Conservation (phyloP, 2,329 filamentous ascomycete species). For the Seiridium cupressi region DNA sequence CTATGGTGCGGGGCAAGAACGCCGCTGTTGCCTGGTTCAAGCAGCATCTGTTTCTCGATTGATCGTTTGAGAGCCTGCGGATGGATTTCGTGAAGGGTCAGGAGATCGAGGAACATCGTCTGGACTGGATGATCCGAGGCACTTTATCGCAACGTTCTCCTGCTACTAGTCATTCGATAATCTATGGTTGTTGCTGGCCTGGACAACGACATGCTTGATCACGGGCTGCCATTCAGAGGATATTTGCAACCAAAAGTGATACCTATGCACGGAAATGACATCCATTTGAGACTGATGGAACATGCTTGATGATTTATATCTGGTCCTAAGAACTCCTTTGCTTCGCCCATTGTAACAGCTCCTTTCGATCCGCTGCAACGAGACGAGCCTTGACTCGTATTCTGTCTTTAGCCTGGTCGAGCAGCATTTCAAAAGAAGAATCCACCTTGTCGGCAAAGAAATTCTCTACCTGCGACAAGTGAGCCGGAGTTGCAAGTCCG, state of each 20-base stretch:
- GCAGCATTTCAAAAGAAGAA: background rate
- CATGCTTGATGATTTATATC: too few relatives aligned
- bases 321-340: background rate
- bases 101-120: too few relatives aligned
- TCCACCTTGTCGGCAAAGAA: slow-evolving; percentile 1
- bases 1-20: slow-evolving; percentile 46
- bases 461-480: background rate
- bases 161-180: too few relatives aligned
- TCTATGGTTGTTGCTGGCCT: too few relatives aligned
- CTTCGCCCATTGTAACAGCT: background rate
- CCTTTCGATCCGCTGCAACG: background rate
- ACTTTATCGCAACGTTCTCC: too few relatives aligned
- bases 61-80: background rate
- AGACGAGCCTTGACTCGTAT: background rate
- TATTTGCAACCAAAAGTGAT: too few relatives aligned
- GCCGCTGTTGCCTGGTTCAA: slow-evolving; percentile 44
- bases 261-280: too few relatives aligned
- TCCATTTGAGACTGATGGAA: too few relatives aligned
- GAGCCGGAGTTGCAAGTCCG: background rate
- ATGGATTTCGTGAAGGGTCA: too few relatives aligned
- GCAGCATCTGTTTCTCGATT: slow-evolving; percentile 15
- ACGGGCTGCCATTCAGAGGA: too few relatives aligned
- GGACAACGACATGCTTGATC: too few relatives aligned
- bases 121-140: too few relatives aligned
- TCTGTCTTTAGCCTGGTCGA: background rate